Conservation (phyloP, 169 alveolate genomes). For the Plasmodium fragile region DNA sequence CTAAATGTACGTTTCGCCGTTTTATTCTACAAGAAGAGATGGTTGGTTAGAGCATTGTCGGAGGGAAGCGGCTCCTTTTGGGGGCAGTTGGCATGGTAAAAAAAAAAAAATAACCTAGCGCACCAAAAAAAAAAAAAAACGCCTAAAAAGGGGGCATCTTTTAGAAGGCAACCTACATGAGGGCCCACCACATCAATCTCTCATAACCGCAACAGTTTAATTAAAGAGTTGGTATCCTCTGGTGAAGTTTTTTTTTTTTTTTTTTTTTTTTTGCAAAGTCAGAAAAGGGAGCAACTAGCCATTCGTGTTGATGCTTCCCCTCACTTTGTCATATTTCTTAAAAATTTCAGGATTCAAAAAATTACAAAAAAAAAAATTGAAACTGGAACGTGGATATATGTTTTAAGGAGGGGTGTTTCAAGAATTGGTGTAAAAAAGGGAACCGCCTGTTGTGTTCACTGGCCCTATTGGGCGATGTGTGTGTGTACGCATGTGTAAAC, state of each 20-base stretch:
- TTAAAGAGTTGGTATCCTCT: background rate
- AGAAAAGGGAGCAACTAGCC: background rate
- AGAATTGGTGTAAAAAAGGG: background rate
- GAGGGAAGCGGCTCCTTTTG: background rate
- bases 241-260: background rate
- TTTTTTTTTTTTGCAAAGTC: background rate
- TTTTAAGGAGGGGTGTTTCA: background rate
- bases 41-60: background rate
- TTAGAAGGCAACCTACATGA: background rate
- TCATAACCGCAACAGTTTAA: background rate
- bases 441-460: background rate
- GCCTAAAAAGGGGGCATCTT: background rate
- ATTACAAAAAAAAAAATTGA: conserved; percentile 1
- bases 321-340: background rate
- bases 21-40: background rate
- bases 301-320: background rate
- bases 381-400: background rate
- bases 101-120: background rate
- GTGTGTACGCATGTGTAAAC: background rate
- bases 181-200: background rate
- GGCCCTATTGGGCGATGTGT: too few relatives aligned
- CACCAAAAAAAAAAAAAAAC: background rate
- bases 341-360: background rate
- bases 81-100: background rate
- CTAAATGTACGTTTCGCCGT: background rate